phyloP scores from a whole-genome alignment of 2,329 filamentous ascomycete species.

The Ceratocystiopsis sp. region DNA sequence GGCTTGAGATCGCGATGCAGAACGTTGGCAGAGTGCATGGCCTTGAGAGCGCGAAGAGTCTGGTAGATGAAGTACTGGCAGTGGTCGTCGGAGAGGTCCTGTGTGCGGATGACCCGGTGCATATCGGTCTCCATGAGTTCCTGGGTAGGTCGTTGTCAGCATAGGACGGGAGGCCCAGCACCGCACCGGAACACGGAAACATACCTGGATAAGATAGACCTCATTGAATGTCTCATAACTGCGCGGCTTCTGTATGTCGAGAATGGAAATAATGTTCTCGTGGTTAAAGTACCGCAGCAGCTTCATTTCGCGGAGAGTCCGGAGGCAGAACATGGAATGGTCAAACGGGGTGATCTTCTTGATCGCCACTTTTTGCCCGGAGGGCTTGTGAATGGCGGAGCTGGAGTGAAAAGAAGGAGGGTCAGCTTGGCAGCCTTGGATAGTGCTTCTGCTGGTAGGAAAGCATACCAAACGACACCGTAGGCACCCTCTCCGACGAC shows the following conservation, averaged over 20 bases:
- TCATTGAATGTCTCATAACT: conserved; percentile 94
- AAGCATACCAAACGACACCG: conserved; percentile 83
- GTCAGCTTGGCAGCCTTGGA: background rate
- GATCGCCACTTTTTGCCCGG: conserved; percentile 95
- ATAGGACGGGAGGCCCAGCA: background rate
- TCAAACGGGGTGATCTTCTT: conserved; percentile 99
- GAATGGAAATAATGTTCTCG: conserved; percentile 98
- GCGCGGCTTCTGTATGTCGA: conserved; percentile 95
- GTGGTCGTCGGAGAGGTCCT: conserved; percentile 96
- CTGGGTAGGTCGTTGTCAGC: conserved; percentile 25
- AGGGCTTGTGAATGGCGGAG: conserved; percentile 95
- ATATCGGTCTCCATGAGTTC: conserved; percentile 99
- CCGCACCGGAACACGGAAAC: background rate
- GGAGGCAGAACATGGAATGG: conserved; percentile 95
- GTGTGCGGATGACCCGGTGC: conserved; percentile 96
- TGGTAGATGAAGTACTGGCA: conserved; percentile 99
- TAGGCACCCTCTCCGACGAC: conserved; percentile 97
- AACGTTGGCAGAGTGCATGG: conserved; percentile 98
- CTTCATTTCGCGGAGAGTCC: conserved; percentile 98
- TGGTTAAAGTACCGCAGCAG: conserved; percentile 97
- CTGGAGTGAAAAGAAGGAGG: conserved; percentile 26
- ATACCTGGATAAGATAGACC: conserved; percentile 92
- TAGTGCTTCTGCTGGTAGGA: too few species aligned
- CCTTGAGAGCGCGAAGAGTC: conserved; percentile 90
- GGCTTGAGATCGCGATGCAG: conserved; percentile 95